Conservation (phyloP, 805 yeast genomes). For the Schwanniomyces vanrijiae region DNA sequence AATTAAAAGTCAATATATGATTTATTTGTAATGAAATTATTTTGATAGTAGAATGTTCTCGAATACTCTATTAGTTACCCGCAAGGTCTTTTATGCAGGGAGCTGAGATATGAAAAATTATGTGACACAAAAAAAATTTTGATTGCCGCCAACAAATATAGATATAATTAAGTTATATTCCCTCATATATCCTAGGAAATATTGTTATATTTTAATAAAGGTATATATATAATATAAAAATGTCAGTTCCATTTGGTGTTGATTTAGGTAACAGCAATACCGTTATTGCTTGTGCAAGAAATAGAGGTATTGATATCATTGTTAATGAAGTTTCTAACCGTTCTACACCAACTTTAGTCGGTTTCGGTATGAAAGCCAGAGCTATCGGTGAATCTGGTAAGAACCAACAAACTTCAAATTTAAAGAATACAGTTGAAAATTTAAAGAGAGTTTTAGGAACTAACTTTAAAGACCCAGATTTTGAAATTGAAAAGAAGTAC, state of each 20-base stretch:
- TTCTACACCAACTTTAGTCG: conserved; percentile 87
- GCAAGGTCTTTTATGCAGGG: conserved; percentile 1
- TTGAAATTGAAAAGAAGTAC: conserved; percentile 70
- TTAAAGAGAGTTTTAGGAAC: conserved; percentile 91
- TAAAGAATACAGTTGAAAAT: conserved; percentile 94
- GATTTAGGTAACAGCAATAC: conserved; percentile 96
- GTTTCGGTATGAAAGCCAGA: conserved; percentile 87
- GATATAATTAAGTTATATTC: conserved; percentile 1
- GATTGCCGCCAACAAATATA: conserved; percentile 8
- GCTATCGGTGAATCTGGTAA: conserved; percentile 94
- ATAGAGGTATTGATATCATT: conserved; percentile 97
- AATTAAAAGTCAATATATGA: neutral
- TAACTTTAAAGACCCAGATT: conserved; percentile 70
- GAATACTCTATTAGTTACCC: conserved; percentile 10
- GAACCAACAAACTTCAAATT: conserved; percentile 93
- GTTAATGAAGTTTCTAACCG: conserved; percentile 99
- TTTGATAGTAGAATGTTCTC: conserved; percentile 4
- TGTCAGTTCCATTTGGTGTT: conserved; percentile 96
- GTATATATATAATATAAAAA: conserved; percentile 22
- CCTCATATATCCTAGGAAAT: neutral
- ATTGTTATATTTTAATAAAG: neutral
- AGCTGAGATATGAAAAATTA: conserved; percentile 2
- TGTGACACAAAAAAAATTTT: conserved; percentile 5
- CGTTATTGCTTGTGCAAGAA: conserved; percentile 93
- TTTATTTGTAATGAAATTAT: neutral